Percentiles rank a stretch among this genome's conserved stretches.
Evolutionary conservation across 306 rosid species (phyloP).

Genomic region (Prunus kanzakura): DNA sequence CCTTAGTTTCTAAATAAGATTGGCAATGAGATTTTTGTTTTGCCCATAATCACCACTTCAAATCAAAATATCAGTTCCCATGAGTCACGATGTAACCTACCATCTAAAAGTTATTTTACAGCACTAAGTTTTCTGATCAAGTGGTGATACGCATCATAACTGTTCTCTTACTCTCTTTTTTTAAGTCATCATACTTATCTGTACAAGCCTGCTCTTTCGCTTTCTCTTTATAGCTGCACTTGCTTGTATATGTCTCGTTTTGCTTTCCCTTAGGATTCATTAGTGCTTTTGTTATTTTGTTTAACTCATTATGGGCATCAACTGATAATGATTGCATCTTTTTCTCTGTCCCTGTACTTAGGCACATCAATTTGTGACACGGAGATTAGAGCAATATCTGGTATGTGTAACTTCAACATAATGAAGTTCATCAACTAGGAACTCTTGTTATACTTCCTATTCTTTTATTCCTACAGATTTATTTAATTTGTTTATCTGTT

Average conservation of each 20-base stretch:
- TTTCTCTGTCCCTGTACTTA: conserved; percentile 27
- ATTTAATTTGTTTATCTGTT: background rate
- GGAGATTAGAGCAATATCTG: conserved; percentile 93
- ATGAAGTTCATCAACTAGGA: background rate
- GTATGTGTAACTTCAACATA: conserved; percentile 38
- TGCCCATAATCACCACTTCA: background rate
- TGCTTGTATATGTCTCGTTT: background rate
- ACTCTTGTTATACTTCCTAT: background rate
- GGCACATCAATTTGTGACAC: conserved; percentile 78
- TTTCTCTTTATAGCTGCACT: background rate
- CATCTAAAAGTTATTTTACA: background rate
- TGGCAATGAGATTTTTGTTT: background rate
- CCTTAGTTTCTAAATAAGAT: background rate
- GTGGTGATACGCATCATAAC: too few species aligned
- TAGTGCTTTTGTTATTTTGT: background rate
- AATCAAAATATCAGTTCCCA: background rate
- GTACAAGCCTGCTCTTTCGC: too few species aligned
- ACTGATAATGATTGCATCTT: conserved; percentile 18
- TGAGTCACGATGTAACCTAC: background rate
- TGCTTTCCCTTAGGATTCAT: background rate
- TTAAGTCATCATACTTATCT: too few species aligned
- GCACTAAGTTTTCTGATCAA: background rate
- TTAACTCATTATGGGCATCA: background rate
- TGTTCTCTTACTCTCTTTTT: too few species aligned
- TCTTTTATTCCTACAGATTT: background rate